A percentile compares a stretch with the other conserved stretches of the same genome.
These are phyloP conservation scores for Cyclotella sp. DNA, from an alignment of 108 stramenopile species.

Conservation along the genomic window DNA sequence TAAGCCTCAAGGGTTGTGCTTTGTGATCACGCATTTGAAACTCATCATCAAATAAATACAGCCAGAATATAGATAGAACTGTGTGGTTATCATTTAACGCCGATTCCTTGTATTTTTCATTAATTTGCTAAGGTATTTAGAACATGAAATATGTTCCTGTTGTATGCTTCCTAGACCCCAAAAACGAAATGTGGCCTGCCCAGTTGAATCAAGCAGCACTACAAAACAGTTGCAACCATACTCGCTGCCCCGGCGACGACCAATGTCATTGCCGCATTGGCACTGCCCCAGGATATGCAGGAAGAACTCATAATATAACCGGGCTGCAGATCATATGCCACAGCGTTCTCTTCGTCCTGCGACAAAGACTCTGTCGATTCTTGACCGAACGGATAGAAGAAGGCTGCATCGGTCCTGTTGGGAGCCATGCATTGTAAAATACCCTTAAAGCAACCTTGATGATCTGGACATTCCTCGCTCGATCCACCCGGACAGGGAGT, in stretches of 20 bases:
- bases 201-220: neutral
- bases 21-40: no score
- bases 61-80: no score
- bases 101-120: no score
- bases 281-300: neutral
- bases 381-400: neutral
- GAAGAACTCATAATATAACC: constrained; percentile 2
- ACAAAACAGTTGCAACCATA: neutral
- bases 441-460: neutral
- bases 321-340: neutral
- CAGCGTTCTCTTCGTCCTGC: neutral
- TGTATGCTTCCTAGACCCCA: no score
- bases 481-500: neutral
- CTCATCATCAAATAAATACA: no score
- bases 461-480: constrained; percentile 2
- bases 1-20: no score
- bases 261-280: neutral
- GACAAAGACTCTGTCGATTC: neutral
- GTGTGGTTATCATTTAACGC: no score
- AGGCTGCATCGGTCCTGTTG: neutral
- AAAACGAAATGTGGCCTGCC: no score
- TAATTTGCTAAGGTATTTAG: no score
- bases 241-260: neutral
- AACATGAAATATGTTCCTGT: no score
- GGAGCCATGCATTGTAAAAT: neutral